phyloP scores from a whole-genome alignment of 2,329 filamentous ascomycete species.

The Dactylellina haptotyla region DNA sequence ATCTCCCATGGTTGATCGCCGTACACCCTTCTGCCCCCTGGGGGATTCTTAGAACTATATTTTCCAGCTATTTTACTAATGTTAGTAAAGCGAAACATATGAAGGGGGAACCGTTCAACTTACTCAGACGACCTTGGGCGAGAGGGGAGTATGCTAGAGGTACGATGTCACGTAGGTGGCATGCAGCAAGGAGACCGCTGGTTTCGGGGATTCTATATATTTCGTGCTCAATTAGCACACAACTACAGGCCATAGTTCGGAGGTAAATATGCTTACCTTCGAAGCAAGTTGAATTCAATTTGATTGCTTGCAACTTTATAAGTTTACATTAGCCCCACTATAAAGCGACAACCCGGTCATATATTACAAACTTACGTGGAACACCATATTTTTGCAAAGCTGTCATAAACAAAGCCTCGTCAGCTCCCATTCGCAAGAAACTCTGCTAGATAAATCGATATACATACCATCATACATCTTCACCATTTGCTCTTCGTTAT shows the following conservation, averaged over 20 bases:
- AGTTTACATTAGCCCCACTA: not conserved
- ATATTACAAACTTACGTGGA: constrained; percentile 57
- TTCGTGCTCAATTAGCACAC: not conserved
- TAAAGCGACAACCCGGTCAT: not conserved
- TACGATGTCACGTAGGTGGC: constrained; percentile 62
- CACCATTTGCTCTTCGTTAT: constrained; percentile 62
- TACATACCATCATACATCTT: constrained; percentile 61
- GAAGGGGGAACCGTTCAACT: not conserved
- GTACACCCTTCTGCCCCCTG: constrained; percentile 61
- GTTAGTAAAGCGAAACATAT: not conserved
- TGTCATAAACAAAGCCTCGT: not conserved
- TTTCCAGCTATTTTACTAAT: constrained; percentile 58
- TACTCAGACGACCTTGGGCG: constrained; percentile 61
- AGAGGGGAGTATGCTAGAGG: constrained; percentile 63
- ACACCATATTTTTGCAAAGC: constrained; percentile 61
- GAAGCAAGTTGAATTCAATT: constrained; percentile 64
- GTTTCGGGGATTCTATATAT: constrained; percentile 60
- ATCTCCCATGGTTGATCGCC: constrained; percentile 64
- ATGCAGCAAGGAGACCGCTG: constrained; percentile 62
- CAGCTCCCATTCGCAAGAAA: not conserved
- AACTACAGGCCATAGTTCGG: not conserved
- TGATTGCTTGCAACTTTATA: constrained; percentile 62
- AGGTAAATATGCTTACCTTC: constrained; percentile 57
- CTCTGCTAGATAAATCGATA: not conserved
- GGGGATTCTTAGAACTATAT: constrained; percentile 61